Evolutionary conservation across 129 eudicot species (phyloP).

Genomic region (Apium graveolens): DNA sequence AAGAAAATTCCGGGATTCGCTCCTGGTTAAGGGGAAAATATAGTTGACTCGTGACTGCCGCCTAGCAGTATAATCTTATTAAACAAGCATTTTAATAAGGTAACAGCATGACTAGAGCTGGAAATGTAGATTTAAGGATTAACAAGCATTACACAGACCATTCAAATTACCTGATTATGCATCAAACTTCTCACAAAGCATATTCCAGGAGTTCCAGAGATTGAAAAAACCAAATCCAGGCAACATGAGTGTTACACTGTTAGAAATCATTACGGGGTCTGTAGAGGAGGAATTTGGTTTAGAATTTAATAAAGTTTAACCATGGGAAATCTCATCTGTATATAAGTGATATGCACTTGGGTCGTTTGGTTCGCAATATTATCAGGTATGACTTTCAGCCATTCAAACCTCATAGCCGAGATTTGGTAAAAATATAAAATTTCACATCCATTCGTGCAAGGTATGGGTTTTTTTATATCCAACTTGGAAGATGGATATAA

Average conservation of each 20-base stretch:
- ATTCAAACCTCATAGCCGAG: too few species aligned
- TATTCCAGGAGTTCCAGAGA: conserved; percentile 4
- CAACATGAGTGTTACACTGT: conserved; percentile 13
- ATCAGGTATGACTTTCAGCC: too few species aligned
- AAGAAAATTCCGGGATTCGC: too few species aligned
- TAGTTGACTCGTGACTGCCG: conserved; percentile 23
- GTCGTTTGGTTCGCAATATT: too few species aligned
- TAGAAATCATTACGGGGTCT: neutral
- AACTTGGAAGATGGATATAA: too few species aligned
- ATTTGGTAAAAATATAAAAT: too few species aligned
- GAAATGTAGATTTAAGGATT: neutral
- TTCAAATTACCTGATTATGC: neutral
- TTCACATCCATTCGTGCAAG: too few species aligned
- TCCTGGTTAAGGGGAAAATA: conserved; percentile 37
- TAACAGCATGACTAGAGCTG: neutral
- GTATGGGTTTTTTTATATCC: too few species aligned
- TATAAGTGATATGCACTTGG: too few species aligned
- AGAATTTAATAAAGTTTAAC: conserved; percentile 11
- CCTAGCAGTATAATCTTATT: conserved; percentile 25
- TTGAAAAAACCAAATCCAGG: conserved; percentile 15
- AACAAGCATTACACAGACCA: neutral
- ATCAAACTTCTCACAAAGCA: neutral
- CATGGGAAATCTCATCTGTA: conserved; percentile 13
- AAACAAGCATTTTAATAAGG: too few species aligned
- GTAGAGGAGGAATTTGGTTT: conserved; percentile 13